phyloP scores from a whole-genome alignment of 768 basidiomycete species.

The Panaeolus papilionaceus region DNA sequence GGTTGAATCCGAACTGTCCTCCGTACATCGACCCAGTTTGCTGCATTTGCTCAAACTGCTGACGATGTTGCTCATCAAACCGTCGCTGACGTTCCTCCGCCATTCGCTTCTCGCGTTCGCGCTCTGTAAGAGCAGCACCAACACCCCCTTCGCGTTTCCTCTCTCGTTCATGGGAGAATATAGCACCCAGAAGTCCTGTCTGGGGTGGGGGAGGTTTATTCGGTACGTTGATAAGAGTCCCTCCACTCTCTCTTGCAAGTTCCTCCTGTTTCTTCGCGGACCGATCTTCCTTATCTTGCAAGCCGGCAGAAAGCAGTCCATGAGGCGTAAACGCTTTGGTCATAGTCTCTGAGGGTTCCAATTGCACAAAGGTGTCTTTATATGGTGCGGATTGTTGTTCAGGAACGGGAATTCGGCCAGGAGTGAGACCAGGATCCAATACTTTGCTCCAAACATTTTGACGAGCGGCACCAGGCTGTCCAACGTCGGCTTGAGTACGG shows the following conservation, averaged over 20 bases:
- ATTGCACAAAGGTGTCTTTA: conserved; percentile 73
- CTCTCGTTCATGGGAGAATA: conserved; percentile 94
- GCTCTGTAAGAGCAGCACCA: conserved; percentile 92
- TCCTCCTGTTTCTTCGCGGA: conserved; percentile 97
- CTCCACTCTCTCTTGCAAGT: conserved; percentile 88
- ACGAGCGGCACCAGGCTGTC: conserved; percentile 59
- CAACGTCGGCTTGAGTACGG: conserved; percentile 62
- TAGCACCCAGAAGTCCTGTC: conserved; percentile 93
- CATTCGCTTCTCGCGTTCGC: conserved; percentile 89
- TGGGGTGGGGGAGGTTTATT: conserved; percentile 94
- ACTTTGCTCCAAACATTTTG: conserved; percentile 90
- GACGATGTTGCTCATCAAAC: conserved; percentile 88
- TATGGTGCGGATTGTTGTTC: conserved; percentile 42
- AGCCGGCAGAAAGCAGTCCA: conserved; percentile 91
- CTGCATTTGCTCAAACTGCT: conserved; percentile 91
- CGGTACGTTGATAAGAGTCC: conserved; percentile 94
- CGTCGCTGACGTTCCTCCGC: conserved; percentile 94
- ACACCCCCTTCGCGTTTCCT: conserved; percentile 94
- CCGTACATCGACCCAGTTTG: conserved; percentile 78
- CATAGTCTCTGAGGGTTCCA: conserved; percentile 77
- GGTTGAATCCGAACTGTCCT: conserved; percentile 60
- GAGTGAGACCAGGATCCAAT: conserved; percentile 69
- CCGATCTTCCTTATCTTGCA: conserved; percentile 95
- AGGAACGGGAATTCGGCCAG: conserved; percentile 41
- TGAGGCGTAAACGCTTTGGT: conserved; percentile 96